Evolutionary conservation across 805 yeast species (phyloP).

Genomic region (Metschnikowia peoriensis): DNA sequence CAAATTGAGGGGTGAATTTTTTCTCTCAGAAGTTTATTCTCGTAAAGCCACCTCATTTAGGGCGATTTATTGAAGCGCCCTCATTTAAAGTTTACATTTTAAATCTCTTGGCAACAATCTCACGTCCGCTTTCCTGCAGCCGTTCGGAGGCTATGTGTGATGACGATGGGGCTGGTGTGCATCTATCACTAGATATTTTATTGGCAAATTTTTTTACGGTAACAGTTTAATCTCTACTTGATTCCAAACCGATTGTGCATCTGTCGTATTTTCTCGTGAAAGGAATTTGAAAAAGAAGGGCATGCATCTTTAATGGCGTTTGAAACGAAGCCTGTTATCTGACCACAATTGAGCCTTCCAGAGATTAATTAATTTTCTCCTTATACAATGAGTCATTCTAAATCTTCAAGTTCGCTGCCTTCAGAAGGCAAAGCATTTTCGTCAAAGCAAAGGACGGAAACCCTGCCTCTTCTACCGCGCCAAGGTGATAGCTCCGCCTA

Average conservation of each 20-base stretch:
- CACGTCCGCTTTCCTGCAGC: background rate
- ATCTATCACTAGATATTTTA: too few species aligned
- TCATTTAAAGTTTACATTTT: too few species aligned
- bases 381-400: background rate
- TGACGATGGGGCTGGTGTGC: too few species aligned
- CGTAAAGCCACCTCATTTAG: too few species aligned
- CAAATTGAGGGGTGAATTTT: too few species aligned
- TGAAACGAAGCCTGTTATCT: background rate
- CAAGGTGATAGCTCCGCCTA: background rate
- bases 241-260: background rate
- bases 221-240: too few species aligned
- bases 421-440: background rate
- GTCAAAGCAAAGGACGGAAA: slow-evolving; percentile 4
- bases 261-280: background rate
- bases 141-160: background rate
- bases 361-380: background rate
- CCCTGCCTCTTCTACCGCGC: slow-evolving; percentile 8
- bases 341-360: background rate
- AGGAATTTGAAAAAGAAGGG: background rate
- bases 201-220: too few species aligned
- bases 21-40: too few species aligned
- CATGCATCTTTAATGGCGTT: background rate
- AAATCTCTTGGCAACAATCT: background rate
- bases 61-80: too few species aligned
- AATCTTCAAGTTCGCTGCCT: background rate